Evolutionary conservation across 2,329 filamentous ascomycete species (phyloP).

Genomic region (Rhynchosporium secalis): DNA sequence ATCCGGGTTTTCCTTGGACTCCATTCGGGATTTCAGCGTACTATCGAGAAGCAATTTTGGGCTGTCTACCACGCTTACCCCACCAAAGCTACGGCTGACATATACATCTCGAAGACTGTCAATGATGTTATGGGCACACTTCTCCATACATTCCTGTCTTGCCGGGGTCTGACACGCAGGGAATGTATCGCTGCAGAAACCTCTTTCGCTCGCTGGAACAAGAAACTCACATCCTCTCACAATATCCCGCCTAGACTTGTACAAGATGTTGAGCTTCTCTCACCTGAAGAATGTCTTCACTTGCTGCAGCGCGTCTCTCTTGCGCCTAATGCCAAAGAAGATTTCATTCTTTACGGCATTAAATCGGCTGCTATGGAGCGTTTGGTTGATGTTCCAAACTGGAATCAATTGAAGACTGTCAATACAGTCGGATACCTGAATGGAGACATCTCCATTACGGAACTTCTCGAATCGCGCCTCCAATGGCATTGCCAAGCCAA

Average conservation of each 20-base stretch:
- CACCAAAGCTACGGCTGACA: conserved; percentile 26
- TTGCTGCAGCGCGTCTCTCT: conserved; percentile 41
- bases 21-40: conserved; percentile 45
- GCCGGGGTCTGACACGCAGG: conserved; percentile 43
- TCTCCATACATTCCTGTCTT: conserved; percentile 48
- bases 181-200: conserved; percentile 45
- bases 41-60: conserved; percentile 44
- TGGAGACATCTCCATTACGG: conserved; percentile 40
- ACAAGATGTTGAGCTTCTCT: conserved; percentile 45
- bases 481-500: conserved; percentile 45
- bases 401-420: conserved; percentile 43
- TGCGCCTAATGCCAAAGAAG: conserved; percentile 22
- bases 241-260: conserved; percentile 41
- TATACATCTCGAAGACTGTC: conserved; percentile 46
- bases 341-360: conserved; percentile 38
- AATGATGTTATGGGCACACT: conserved; percentile 46
- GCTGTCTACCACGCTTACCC: conserved; percentile 40
- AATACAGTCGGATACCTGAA: conserved; percentile 44
- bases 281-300: conserved; percentile 44
- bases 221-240: conserved; percentile 33
- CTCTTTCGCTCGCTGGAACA: conserved; percentile 42
- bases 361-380: conserved; percentile 40
- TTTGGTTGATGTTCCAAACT: conserved; percentile 43
- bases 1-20: conserved; percentile 41
- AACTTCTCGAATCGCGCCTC: conserved; percentile 42